A percentile compares a stretch with the other conserved stretches of the same genome.
These are phyloP conservation scores for Penicillium nucicola DNA, from an alignment of 495 filamentous ascomycete species.

Conservation along the genomic window DNA sequence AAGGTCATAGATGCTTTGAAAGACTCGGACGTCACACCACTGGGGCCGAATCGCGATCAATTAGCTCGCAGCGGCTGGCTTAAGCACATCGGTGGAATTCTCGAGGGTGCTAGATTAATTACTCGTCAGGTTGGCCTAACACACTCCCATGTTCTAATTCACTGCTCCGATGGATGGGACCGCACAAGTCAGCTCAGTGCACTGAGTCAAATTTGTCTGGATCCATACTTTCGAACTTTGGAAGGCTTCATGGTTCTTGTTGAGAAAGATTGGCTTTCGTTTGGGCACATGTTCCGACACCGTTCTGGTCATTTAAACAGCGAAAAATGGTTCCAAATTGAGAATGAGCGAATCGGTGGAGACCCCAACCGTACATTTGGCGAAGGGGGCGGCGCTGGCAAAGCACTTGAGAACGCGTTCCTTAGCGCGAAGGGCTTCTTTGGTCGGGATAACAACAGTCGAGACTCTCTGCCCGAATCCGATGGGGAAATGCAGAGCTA, in stretches of 20 bases:
- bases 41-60: constrained; percentile 79
- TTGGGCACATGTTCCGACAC: constrained; percentile 95
- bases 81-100: constrained; percentile 79
- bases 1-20: constrained; percentile 89
- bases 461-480: constrained; percentile 59
- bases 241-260: constrained; percentile 94
- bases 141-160: constrained; percentile 92
- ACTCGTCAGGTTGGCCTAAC: constrained; percentile 85
- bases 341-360: constrained; percentile 61
- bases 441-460: constrained; percentile 67
- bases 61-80: constrained; percentile 86
- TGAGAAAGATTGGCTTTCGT: constrained; percentile 98
- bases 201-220: constrained; percentile 88
- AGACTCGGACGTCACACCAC: constrained; percentile 81
- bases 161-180: constrained; percentile 99
- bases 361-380: constrained; percentile 41
- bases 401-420: constrained; percentile 82
- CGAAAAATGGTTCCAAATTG: constrained; percentile 92
- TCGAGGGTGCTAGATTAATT: constrained; percentile 82
- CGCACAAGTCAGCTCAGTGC: constrained; percentile 93
- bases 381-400: constrained; percentile 58
- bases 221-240: constrained; percentile 92
- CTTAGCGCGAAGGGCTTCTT: constrained; percentile 89
- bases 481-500: constrained; percentile 60
- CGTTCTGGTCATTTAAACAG: constrained; percentile 80